Conservation (phyloP, 345 rosid genomes). For the Noccaea caerulescens region DNA sequence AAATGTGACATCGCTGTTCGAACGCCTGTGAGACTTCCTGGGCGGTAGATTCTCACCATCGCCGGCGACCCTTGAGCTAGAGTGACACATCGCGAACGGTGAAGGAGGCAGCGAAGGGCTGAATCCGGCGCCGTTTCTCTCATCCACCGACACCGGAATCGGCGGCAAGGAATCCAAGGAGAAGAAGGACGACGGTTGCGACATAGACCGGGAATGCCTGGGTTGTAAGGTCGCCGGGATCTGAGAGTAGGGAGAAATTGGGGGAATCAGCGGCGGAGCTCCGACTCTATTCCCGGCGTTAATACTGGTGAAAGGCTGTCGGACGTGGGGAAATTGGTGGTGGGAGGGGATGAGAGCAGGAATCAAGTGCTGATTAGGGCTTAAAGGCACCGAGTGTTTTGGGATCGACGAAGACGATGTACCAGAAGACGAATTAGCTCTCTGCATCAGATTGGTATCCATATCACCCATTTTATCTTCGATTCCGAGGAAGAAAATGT, state of each 20-base stretch:
- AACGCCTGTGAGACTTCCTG: slow-evolving; percentile 80
- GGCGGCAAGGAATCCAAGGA: slow-evolving; percentile 66
- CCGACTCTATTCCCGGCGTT: slow-evolving; percentile 36
- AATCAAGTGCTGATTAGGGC: slow-evolving; percentile 29
- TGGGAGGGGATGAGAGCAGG: slow-evolving; percentile 35
- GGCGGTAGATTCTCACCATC: slow-evolving; percentile 78
- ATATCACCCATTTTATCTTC: slow-evolving; percentile 16
- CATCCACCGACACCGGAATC: slow-evolving; percentile 68
- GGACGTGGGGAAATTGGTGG: slow-evolving; percentile 15
- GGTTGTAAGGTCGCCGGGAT: slow-evolving; percentile 50
- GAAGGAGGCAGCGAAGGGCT: slow-evolving; percentile 71
- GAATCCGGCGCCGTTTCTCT: slow-evolving; percentile 54
- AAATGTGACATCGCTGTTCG: slow-evolving; percentile 88
- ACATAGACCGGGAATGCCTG: slow-evolving; percentile 62
- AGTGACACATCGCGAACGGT: slow-evolving; percentile 56
- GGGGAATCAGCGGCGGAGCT: slow-evolving; percentile 46
- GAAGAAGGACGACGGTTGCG: slow-evolving; percentile 60
- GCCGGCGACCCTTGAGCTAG: slow-evolving; percentile 36
- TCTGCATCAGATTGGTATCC: slow-evolving; percentile 30
- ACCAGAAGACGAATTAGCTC: slow-evolving; percentile 15
- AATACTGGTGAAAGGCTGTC: slow-evolving; percentile 20
- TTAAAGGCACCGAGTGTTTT: slow-evolving; percentile 10
- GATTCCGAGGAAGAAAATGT: neutral
- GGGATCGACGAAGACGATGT: slow-evolving; percentile 40
- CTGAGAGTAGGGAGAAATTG: slow-evolving; percentile 46